These are phyloP conservation scores for Stephania cephalantha DNA, from an alignment of 164 flowering plant species.

Conservation along the genomic window DNA sequence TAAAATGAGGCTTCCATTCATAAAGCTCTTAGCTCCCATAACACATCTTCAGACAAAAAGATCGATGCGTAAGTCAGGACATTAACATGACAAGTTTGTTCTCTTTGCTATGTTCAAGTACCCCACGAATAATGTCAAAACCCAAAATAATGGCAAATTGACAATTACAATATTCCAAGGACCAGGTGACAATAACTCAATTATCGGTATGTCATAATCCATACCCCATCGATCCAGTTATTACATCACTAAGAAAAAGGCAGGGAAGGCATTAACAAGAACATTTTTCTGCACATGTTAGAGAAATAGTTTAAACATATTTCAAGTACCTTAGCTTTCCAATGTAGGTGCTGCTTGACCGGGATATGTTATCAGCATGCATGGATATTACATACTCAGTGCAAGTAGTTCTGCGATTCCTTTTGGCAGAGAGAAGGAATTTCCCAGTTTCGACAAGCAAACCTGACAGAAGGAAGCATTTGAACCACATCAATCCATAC, in stretches of 20 bases:
- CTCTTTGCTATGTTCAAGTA: background rate
- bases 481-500: background rate
- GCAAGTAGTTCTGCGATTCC: constrained; percentile 77
- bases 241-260: background rate
- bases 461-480: constrained; percentile 31
- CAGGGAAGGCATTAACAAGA: background rate
- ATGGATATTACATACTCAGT: constrained; percentile 85
- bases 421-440: constrained; percentile 91
- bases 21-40: background rate
- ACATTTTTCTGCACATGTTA: background rate
- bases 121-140: background rate
- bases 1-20: background rate
- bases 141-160: background rate
- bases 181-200: background rate
- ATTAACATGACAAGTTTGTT: background rate
- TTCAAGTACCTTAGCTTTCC: constrained; percentile 70
- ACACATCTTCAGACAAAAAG: background rate
- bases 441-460: constrained; percentile 89
- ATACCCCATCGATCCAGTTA: background rate
- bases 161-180: background rate
- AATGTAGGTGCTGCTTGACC: constrained; percentile 80
- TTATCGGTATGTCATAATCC: background rate
- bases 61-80: background rate
- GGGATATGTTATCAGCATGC: constrained; percentile 76
- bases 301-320: background rate